Evolutionary conservation across 495 filamentous ascomycete species (phyloP).

Genomic region (Lentithecium fluviatile): DNA sequence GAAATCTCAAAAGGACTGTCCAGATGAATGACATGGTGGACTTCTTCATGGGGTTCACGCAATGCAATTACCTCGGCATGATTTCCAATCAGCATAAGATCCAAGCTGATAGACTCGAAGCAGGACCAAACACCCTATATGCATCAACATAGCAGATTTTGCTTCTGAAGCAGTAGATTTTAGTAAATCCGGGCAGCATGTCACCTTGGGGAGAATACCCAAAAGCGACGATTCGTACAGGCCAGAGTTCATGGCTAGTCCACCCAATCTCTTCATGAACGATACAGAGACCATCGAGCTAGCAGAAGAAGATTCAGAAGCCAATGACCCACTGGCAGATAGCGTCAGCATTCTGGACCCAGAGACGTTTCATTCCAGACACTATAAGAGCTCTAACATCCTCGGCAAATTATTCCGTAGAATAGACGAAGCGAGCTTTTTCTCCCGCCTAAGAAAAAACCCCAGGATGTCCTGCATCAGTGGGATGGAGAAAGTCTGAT

Average conservation of each 20-base stretch:
- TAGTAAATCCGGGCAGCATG: conserved; percentile 72
- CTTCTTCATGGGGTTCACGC: conserved; percentile 81
- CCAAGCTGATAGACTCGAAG: conserved; percentile 58
- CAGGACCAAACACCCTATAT: conserved; percentile 60
- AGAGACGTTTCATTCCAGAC: conserved; percentile 42
- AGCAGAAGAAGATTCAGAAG: conserved; percentile 25
- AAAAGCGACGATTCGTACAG: conserved; percentile 47
- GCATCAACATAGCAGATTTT: conserved; percentile 63
- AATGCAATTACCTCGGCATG: conserved; percentile 65
- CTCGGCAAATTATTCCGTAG: conserved; percentile 71
- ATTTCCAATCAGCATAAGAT: conserved; percentile 68
- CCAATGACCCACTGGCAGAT: conserved; percentile 54
- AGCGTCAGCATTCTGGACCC: conserved; percentile 49
- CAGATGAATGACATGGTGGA: conserved; percentile 61
- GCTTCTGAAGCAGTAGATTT: conserved; percentile 81
- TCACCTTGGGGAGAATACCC: conserved; percentile 40
- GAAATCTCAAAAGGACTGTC: conserved; percentile 58
- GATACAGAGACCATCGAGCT: conserved; percentile 44
- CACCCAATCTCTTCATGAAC: conserved; percentile 57
- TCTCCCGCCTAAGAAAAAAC: conserved; percentile 52
- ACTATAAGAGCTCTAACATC: conserved; percentile 67
- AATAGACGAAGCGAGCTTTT: conserved; percentile 71
- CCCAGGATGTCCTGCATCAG: conserved; percentile 22
- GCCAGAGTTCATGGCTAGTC: conserved; percentile 68
- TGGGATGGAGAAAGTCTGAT: conserved; percentile 42